Evolutionary conservation across 2,329 filamentous ascomycete genomes (phyloP), one percentile per base, ranked within the genome.

Genomic region (Amylocarpus encephaloides): DNA sequence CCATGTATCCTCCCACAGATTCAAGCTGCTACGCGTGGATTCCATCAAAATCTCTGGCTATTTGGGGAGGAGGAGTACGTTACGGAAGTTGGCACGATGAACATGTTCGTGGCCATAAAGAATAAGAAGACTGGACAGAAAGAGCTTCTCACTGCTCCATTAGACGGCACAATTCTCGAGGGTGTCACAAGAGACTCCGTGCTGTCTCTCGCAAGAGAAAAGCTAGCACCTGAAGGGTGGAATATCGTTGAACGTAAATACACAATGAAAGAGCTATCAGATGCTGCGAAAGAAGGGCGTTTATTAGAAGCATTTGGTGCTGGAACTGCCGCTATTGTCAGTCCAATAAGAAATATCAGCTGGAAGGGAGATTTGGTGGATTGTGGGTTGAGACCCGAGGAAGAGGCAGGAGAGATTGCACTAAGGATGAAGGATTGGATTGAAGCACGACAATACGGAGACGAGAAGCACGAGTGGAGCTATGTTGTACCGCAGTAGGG

Each of bases 1-100:
- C 93, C 93, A 5, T 97, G 93, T 74, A 92, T 98, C 64, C 76
- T 97, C n/a, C 93, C 93, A 15, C 93, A 98, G 73, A 80, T 93
- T 63, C 82, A 95, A 71, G 93, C 93, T 38, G 89, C 90, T 41
- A 86, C 83, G 69, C 82, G 90, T 50, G 93, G 93, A 18, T 95
- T 91, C 78, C 92, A 97, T 73, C 93, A 98, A 75, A 98, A 97
- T 71, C 78, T 98, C 48, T 98, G 93, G 93, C 75, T 98, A 30
- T 98, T 97, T 66, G 91, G 91, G 39, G 85, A 94, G 65, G 89
- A 97, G 70, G 89, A 97, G 69, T 95, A 85, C 65, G 85, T 97
- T 51, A 98, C 93, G 42, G 93, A 98, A 71, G 93, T 96, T 50
- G 93, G 93, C 64, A 97, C 93, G 51, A 98, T 98, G 93, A 98